Evolutionary conservation across 108 stramenopile genomes (phyloP).

Genomic region (Fragilariopsis cylindrus): DNA sequence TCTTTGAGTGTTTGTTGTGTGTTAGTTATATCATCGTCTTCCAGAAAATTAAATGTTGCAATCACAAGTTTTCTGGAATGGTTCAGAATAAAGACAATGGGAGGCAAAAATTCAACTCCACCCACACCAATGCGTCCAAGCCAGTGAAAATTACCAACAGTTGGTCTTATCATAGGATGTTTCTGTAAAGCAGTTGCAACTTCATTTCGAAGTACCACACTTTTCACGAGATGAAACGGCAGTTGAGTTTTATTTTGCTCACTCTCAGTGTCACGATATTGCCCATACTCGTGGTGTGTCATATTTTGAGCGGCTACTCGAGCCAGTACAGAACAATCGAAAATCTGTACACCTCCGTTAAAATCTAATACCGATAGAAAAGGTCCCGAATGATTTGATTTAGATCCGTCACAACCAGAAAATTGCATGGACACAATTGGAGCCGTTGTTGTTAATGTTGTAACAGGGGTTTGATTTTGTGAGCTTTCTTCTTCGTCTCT

Average conservation of each 20-base stretch:
- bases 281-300: constrained; percentile 24
- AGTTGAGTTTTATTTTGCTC: neutral
- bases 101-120: neutral
- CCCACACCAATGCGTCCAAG: neutral
- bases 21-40: neutral
- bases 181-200: constrained; percentile 15
- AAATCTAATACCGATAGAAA: constrained; percentile 69
- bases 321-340: constrained; percentile 58
- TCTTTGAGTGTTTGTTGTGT: neutral
- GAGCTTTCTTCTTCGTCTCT: neutral
- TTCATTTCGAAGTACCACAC: constrained; percentile 12
- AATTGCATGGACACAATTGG: constrained; percentile 45
- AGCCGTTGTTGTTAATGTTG: constrained; percentile 38
- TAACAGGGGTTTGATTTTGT: constrained; percentile 1
- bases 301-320: constrained; percentile 39
- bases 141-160: constrained; percentile 24
- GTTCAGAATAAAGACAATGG: constrained; percentile 21
- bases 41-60: constrained; percentile 7
- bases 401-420: neutral
- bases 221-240: constrained; percentile 16
- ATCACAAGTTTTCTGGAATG: constrained; percentile 7
- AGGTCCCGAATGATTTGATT: neutral
- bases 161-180: neutral
- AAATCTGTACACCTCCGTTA: constrained; percentile 67
- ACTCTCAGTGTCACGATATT: constrained; percentile 1